Conservation (phyloP, 2,329 filamentous ascomycete genomes). For the Camillea tinctor region DNA sequence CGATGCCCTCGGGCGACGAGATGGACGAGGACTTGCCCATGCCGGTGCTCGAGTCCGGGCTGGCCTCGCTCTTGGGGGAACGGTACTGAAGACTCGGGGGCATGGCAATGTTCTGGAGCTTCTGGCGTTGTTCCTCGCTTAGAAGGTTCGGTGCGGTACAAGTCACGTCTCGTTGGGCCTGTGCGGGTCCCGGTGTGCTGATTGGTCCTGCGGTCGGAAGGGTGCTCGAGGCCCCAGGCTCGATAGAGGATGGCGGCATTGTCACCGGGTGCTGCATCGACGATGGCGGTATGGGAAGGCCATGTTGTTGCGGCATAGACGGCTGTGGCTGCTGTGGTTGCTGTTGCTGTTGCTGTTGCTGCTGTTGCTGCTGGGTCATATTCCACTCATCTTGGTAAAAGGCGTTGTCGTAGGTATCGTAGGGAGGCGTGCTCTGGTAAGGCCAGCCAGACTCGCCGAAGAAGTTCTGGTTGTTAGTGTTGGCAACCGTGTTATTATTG, state of each 20-base stretch:
- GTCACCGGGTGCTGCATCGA: constrained; percentile 33
- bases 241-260: constrained; percentile 28
- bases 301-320: too few species aligned
- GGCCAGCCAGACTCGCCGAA: constrained; percentile 46
- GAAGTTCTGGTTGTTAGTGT: constrained; percentile 29
- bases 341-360: too few species aligned
- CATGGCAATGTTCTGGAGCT: constrained; percentile 64
- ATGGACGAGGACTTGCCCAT: constrained; percentile 44
- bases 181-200: constrained; percentile 26
- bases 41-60: constrained; percentile 56
- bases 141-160: constrained; percentile 41
- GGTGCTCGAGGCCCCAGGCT: constrained; percentile 36
- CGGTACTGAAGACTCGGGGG: constrained; percentile 60
- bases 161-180: constrained; percentile 27
- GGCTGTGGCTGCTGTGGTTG: too few species aligned
- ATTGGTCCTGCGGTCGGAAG: constrained; percentile 29
- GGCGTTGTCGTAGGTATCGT: constrained; percentile 42
- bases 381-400: constrained; percentile 36
- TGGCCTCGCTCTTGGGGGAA: constrained; percentile 57
- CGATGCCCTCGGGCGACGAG: constrained; percentile 59
- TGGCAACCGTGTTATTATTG: constrained; percentile 28
- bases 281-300: constrained; percentile 32
- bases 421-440: constrained; percentile 48
- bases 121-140: constrained; percentile 59
- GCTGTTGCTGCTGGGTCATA: constrained; percentile 30